A percentile compares a stretch with the other conserved stretches of the same genome.
These are phyloP conservation scores for Daldinia childiae DNA, from an alignment of 495 filamentous ascomycete species.

Conservation along the genomic window DNA sequence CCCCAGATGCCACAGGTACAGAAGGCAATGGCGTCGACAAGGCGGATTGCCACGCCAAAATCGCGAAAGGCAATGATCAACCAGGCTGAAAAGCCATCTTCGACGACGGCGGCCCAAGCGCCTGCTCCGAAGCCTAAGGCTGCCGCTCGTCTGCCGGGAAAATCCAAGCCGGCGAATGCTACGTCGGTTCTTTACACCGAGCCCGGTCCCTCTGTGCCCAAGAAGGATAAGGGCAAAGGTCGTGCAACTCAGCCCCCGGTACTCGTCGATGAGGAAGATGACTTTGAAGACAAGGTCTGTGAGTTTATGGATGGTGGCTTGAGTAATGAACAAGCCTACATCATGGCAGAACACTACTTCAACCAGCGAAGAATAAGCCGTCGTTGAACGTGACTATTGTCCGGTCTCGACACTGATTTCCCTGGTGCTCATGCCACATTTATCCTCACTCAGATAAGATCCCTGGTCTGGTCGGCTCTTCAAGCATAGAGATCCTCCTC, in stretches of 20 bases:
- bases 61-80: background rate
- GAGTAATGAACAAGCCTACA: too few species aligned
- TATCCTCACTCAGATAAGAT: background rate
- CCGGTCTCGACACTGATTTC: too few species aligned
- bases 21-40: too few species aligned
- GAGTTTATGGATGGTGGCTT: background rate
- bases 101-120: background rate
- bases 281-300: background rate
- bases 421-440: too few species aligned
- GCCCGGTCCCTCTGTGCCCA: background rate
- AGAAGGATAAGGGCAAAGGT: background rate
- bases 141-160: background rate
- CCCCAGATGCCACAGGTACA: too few species aligned
- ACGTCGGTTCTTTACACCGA: background rate
- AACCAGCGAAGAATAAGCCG: too few species aligned
- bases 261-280: background rate
- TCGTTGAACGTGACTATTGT: too few species aligned
- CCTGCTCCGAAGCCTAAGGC: background rate
- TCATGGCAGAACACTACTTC: too few species aligned
- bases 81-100: background rate
- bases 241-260: too few species aligned
- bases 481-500: background rate
- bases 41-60: background rate
- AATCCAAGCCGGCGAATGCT: background rate
- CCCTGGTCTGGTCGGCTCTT: background rate